phyloP scores from a whole-genome alignment of 2,329 filamentous ascomycete genomes.

The Sphaerulina musiva region DNA sequence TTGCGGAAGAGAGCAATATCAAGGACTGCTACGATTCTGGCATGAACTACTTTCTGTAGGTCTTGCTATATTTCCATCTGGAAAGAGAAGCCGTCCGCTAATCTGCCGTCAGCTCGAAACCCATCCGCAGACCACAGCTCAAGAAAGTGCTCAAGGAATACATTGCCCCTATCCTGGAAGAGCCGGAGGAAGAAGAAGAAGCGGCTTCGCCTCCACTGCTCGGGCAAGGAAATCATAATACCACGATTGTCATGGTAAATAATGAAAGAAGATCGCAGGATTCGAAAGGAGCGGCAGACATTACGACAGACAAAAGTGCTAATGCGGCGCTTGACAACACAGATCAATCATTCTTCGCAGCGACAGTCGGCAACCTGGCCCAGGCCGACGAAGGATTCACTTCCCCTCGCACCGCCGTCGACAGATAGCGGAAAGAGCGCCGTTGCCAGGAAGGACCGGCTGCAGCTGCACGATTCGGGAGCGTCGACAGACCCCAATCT shows the following conservation, averaged over 20 bases:
- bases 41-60: conserved; percentile 78
- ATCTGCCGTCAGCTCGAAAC: conserved; percentile 38
- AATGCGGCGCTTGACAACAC: conserved; percentile 1
- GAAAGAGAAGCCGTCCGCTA: background rate
- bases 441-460: too few relatives aligned
- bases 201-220: conserved; percentile 8
- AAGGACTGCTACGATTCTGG: conserved; percentile 66
- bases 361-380: background rate
- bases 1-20: conserved; percentile 77
- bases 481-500: background rate
- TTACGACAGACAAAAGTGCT: conserved; percentile 1
- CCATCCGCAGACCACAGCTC: conserved; percentile 71
- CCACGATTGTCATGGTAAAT: conserved; percentile 17
- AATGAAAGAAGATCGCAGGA: conserved; percentile 1
- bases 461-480: background rate
- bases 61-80: background rate
- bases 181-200: conserved; percentile 12
- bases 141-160: conserved; percentile 79
- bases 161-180: conserved; percentile 42
- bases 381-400: background rate
- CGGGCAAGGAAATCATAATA: conserved; percentile 3
- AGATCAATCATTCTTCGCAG: background rate
- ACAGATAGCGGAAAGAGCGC: background rate
- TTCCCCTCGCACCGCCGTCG: background rate
- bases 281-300: background rate